A percentile compares a stretch with the other conserved stretches of the same genome.
phyloP scores from a whole-genome alignment of 805 yeast genomes.

The Saccharomycopsis sp. region DNA sequence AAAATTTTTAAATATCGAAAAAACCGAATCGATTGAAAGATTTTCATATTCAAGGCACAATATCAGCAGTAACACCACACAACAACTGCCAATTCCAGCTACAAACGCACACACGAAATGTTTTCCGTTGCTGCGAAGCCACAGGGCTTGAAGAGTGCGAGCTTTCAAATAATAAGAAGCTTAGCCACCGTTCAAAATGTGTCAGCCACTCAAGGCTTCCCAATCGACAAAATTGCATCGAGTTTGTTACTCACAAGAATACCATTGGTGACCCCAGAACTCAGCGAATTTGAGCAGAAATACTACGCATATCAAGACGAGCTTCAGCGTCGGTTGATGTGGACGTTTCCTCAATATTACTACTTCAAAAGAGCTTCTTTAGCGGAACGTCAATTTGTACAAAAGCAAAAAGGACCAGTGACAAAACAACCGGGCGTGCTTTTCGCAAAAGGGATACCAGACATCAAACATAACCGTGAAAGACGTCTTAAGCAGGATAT shows the following conservation, averaged over 20 bases:
- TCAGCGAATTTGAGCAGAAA: slow-evolving; percentile 61
- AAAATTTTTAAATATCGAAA: too few species aligned
- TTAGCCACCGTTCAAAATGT: neutral
- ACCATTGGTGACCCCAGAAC: slow-evolving; percentile 79
- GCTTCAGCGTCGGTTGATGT: slow-evolving; percentile 84
- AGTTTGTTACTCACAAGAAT: slow-evolving; percentile 40
- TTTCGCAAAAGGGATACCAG: slow-evolving; percentile 81
- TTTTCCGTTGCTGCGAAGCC: neutral
- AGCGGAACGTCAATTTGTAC: slow-evolving; percentile 72
- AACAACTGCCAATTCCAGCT: neutral
- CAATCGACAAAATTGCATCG: slow-evolving; percentile 1
- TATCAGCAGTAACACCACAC: neutral
- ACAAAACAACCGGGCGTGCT: slow-evolving; percentile 67
- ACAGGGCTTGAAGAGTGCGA: neutral
- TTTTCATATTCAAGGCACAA: neutral
- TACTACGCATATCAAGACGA: slow-evolving; percentile 82
- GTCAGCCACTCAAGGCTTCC: neutral
- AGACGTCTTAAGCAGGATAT: slow-evolving; percentile 75
- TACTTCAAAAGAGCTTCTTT: slow-evolving; percentile 87
- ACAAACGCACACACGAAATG: neutral
- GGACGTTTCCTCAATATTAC: slow-evolving; percentile 94
- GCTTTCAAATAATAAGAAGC: neutral
- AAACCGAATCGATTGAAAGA: too few species aligned
- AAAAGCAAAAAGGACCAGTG: slow-evolving; percentile 71
- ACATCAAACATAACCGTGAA: slow-evolving; percentile 82